Evolutionary conservation across 202 grass and related monocot species (phyloP).

Genomic region (Panicum virgatum): DNA sequence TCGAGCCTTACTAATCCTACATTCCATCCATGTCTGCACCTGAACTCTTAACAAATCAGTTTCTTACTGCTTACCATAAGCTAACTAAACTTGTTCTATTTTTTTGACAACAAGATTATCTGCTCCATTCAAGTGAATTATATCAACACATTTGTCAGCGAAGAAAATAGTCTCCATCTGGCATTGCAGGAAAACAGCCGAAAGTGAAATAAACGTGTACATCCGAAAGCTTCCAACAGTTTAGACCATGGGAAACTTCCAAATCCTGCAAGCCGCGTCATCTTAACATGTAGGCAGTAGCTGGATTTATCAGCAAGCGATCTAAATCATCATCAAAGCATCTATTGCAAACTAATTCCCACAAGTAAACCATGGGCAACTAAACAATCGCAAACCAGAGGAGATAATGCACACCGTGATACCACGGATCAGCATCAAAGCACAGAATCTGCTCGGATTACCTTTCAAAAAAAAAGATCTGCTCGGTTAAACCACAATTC

Average conservation of each 20-base stretch:
- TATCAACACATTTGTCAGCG: too few species aligned
- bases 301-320: neutral
- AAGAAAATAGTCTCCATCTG: neutral
- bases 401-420: neutral
- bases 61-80: neutral
- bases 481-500: neutral
- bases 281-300: neutral
- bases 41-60: neutral
- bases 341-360: neutral
- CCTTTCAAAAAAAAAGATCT: too few species aligned
- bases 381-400: neutral
- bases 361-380: neutral
- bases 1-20: neutral
- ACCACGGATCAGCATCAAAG: neutral
- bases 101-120: neutral
- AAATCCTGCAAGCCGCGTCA: neutral
- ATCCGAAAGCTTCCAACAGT: neutral
- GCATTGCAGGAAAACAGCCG: neutral
- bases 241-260: too few species aligned
- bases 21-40: neutral
- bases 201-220: neutral
- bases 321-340: neutral
- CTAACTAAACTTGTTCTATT: conserved; percentile 2
- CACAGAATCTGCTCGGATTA: neutral
- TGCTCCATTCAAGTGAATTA: neutral